Evolutionary conservation across 441 rosid genomes (phyloP), one percentile per base, ranked within the genome.

Genomic region (Adansonia gregorii): DNA sequence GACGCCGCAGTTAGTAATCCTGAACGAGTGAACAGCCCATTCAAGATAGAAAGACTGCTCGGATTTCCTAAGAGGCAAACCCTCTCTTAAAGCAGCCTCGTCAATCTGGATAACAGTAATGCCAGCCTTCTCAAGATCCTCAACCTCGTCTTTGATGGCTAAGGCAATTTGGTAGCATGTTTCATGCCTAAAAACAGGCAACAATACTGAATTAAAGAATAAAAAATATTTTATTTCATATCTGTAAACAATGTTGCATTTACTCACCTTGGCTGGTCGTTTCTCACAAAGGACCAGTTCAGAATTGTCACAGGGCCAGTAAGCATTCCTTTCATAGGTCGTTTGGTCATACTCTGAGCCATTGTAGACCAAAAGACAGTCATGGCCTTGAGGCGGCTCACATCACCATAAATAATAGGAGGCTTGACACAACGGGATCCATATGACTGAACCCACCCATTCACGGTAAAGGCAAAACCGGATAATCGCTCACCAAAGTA

Each of bases 241-340:
- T 59, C 3, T 46, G 22, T 20, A 61, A 60, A 31, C 20, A 22
- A 14, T 15, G 65, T 22, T 7, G 67, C 9, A 65, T 46, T 68
- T 31, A 70, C 56, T 61, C 85, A 91, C 97, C 98, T 92, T 8
- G 95, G 97, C 81, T 95, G 98, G 85, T 95, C 98, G 59, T 95
- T 95, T 72, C 98, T 86, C 54, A 95, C 97, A n/a, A 96, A 96
- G 71, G 98, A 95, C 98, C 98, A 95, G 89, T 95, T 94, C 72
- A 95, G 91, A 78, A 95, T 95, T 46, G 97, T 95, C 75, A 95
- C 99, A 4, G 99, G 99, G 49, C 98, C 98, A 11, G 98, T 95
- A 80, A 95, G 97, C 99, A 95, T 95, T 72, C 99, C 99, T 88
- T 95, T 95, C 99, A 95, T 94, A 41, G 99, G 99, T 82, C 94